A percentile compares a stretch with the other conserved stretches of the same genome.
These are phyloP conservation scores for Aspergillus fructus DNA, from an alignment of 2,329 filamentous ascomycete genomes.

Conservation along the genomic window DNA sequence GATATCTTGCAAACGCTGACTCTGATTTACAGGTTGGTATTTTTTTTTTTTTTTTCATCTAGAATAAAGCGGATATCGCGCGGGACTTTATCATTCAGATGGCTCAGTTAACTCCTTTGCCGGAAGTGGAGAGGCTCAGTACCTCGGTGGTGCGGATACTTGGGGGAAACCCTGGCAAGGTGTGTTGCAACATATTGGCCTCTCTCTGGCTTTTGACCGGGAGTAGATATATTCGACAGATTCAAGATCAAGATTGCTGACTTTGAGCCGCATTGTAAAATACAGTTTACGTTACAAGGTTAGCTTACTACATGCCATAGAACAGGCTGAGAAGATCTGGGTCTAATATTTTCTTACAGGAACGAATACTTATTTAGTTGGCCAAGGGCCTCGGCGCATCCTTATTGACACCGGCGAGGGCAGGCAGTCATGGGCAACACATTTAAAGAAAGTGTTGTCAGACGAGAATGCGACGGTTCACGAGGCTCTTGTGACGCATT, in stretches of 20 bases:
- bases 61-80: neutral
- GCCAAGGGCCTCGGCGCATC: conserved; percentile 69
- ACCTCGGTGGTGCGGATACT: conserved; percentile 78
- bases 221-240: neutral
- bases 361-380: conserved; percentile 94
- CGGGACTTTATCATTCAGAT: conserved; percentile 45
- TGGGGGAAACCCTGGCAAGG: conserved; percentile 87
- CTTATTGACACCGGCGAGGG: conserved; percentile 92
- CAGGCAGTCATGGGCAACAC: conserved; percentile 67
- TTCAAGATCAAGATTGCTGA: neutral
- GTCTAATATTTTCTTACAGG: conserved; percentile 42
- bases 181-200: conserved; percentile 26
- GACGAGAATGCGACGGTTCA: conserved; percentile 68
- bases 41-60: neutral
- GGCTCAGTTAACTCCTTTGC: conserved; percentile 62
- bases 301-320: neutral
- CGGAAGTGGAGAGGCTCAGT: conserved; percentile 75
- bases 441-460: conserved; percentile 63
- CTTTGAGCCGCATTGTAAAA: neutral
- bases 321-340: neutral
- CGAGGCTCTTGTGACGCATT: conserved; percentile 80
- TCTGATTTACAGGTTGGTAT: neutral
- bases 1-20: neutral
- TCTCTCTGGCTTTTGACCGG: neutral
- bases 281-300: conserved; percentile 61